Evolutionary conservation across 2,329 filamentous ascomycete genomes (phyloP), one percentile per base, ranked within the genome.

Genomic region (Colletotrichum sp.): DNA sequence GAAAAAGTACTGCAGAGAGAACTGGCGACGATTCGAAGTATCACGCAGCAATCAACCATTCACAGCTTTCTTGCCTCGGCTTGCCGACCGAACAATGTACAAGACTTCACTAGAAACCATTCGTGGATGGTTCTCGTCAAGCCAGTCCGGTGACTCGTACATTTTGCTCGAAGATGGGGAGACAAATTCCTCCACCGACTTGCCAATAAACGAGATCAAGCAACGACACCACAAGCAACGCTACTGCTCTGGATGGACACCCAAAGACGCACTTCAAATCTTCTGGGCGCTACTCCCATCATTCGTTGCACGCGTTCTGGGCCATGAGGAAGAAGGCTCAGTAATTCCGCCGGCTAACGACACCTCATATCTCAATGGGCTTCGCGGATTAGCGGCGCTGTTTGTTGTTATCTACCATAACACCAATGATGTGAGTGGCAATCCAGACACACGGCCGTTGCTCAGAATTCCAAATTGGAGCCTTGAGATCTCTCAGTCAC

Each of bases 331-430:
- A 7, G 57, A 73, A 5, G 2, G 63, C 30, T 36, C 58, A 5
- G 18, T 5, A 3, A 48, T 74, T n/a, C 67, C 67, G 13, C 28
- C 18, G 6, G 24, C 58, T 32, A 70, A 10, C 24, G 10, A 36
- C 10, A 91, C 90, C 8, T 86, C 90, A 9, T 91, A 91, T 78
- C 88, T 92, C 58, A 90, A 92, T 78, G 90, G 90, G 72, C 88
- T 92, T 84, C 87, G 90, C 74, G 90, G 90, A 16, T 80, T 91
- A 21, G 90, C 89, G 52, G 88, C 89, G 7, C 83, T 91, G 30
- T 85, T 89, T 71, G 90, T 92, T 77, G 88, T 88, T 80, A 87
- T 90, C 80, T 90, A 88, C 77, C 90, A 92, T 80, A 89, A 88
- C 79, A 75, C 52, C 21, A 60, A 67, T 24, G 67, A 82, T 10